Conservation (phyloP, 2,329 filamentous ascomycete genomes). For the Pochonia chlamydosporia region DNA sequence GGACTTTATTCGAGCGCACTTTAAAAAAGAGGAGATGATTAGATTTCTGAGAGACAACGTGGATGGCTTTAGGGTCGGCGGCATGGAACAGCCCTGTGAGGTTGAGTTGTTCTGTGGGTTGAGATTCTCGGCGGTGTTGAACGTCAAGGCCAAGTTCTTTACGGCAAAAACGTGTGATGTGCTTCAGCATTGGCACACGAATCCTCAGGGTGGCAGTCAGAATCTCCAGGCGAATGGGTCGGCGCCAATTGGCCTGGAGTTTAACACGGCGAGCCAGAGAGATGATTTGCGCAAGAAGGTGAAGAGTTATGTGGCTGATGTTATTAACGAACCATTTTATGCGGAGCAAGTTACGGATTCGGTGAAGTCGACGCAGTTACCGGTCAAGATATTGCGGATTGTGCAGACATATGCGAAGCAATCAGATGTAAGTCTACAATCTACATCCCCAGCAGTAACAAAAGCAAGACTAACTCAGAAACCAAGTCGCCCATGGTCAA, state of each 20-base stretch:
- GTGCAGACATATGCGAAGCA: constrained; percentile 42
- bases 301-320: constrained; percentile 43
- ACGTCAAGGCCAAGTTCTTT: constrained; percentile 47
- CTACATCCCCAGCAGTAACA: background rate
- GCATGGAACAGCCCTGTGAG: constrained; percentile 33
- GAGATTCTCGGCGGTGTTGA: constrained; percentile 37
- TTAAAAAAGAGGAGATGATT: constrained; percentile 43
- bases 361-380: constrained; percentile 38
- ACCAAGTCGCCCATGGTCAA: constrained; percentile 42
- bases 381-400: constrained; percentile 39
- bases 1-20: constrained; percentile 43
- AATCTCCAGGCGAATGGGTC: constrained; percentile 36
- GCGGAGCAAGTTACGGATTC: constrained; percentile 45
- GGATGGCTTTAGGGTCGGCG: constrained; percentile 34
- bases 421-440: constrained; percentile 34
- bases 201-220: constrained; percentile 28
- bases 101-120: constrained; percentile 45
- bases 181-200: constrained; percentile 46
- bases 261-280: constrained; percentile 32
- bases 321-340: constrained; percentile 41
- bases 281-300: constrained; percentile 40
- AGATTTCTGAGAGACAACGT: constrained; percentile 46
- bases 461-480: background rate
- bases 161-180: constrained; percentile 41
- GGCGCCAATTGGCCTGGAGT: constrained; percentile 46